Base-by-base conservation (phyloP, 306 rosid genomes). In the Fragaria iinumae region DNA sequence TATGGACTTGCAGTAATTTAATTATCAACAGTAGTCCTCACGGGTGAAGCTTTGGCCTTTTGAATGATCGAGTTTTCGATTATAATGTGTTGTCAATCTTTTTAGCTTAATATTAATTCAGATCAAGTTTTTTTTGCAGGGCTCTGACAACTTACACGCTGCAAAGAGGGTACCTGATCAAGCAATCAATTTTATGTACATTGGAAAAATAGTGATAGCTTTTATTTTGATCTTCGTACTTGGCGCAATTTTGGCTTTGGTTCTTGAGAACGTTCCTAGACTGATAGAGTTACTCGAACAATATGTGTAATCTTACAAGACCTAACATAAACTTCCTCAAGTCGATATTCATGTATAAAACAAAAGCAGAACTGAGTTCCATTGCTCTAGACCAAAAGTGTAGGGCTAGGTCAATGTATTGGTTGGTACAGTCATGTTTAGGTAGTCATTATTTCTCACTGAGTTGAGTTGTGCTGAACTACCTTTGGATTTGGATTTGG, bases 241-340 rank as follows among this genome's bases (percentile, higher is more conserved):
- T 17, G 93, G 88, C 66, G 89, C 90, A 69, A 68, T 88, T 60
- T 82, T 90, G 68, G 87, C 97, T 9, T 55, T 87, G 79, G 83
- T 87, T 82, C 93, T 93, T 17, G 96, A 93, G 71, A 85, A 85
- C 83, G 90, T 93, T 81, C 97, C 96, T 55, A 53, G 32, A 16
- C 34, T 93, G 60, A 75, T 93, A 70, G 49, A 78, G 57, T 84
- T 66, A 78, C 56, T 83, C 21, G 77, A 78, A 49, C 84, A 85
- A 73, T 75, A 73, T 41, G 23, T 77, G 23, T 86, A 71, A 81
- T 62, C 18, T 39, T 23, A 12, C 45, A 39, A 41, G 50, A 18
- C 36, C 55, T n/a, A 56, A 53, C 23, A 72, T n/a, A 53, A 38
- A 55, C 21, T 0, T 2, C 13, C 8, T 9, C 36, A 20, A 18